Conservation (phyloP, 305 asterid genomes). For the Andrographis paniculata region DNA sequence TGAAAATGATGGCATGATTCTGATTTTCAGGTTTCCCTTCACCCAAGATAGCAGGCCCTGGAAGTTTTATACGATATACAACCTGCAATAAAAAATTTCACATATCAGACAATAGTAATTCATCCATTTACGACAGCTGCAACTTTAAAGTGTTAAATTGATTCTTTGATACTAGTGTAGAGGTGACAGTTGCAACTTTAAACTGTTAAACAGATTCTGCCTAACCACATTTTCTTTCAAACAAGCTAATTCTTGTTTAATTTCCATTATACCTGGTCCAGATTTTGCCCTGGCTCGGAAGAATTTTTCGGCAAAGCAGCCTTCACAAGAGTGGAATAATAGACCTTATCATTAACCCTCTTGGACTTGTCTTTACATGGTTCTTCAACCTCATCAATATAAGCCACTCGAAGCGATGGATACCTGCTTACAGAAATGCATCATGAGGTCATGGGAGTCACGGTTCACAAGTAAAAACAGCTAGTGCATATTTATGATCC, state of each 20-base stretch:
- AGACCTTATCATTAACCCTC: slow-evolving; percentile 80
- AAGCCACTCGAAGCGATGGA: slow-evolving; percentile 97
- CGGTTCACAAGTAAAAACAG: no score
- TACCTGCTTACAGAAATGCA: slow-evolving; percentile 37
- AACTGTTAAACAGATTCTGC: no score
- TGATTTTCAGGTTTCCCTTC: slow-evolving; percentile 83
- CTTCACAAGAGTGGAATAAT: slow-evolving; percentile 90
- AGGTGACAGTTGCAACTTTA: slow-evolving; percentile 8
- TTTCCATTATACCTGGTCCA: slow-evolving; percentile 96
- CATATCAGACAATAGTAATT: no score
- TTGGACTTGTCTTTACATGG: slow-evolving; percentile 73
- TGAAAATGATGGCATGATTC: slow-evolving; percentile 92
- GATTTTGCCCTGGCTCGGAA: slow-evolving; percentile 83
- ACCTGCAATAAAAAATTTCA: slow-evolving; percentile 98
- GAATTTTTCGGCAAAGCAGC: slow-evolving; percentile 91
- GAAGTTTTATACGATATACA: slow-evolving; percentile 87
- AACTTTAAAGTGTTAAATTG: no score
- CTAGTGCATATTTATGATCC: slow-evolving; percentile 20
- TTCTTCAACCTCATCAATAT: slow-evolving; percentile 98
- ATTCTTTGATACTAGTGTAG: not conserved
- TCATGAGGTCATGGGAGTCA: slow-evolving; percentile 24
- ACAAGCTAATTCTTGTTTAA: no score
- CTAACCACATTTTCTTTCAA: no score
- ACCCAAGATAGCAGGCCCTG: slow-evolving; percentile 88
- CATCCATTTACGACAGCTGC: no score